Base-by-base conservation (phyloP, 2,329 filamentous ascomycete species). In the Xylaria sp. region DNA sequence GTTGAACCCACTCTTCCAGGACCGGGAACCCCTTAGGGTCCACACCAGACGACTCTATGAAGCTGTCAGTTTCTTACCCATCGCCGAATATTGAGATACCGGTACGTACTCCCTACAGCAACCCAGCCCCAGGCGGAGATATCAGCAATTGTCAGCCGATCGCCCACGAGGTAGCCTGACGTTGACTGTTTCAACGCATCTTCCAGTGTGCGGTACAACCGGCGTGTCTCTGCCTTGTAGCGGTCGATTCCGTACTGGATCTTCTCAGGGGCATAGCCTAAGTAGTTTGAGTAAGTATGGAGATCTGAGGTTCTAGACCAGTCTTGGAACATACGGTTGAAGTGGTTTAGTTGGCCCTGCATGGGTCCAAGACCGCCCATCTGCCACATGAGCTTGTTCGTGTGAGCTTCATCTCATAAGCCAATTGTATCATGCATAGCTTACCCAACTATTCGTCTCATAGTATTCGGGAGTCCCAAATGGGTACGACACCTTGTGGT, bases 341-440 rank as follows among this genome's bases (percentile, higher is more conserved):
- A 96, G 77, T 96, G 92, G 76, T 95, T 93, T 54, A 91, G 85
- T 75, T 96, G 91, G 62, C 85, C 89, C 72, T 94, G 91, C 90
- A 93, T 94, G 1, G 91, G 91, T 0, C 91, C 91, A 1, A 93
- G 80, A 2, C 91, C 91, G 2, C 88, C 89, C 77, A 93, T 94
- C 77, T 93, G 87, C 83, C 88, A 92, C 76, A 87, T 87, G 61
- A 87, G 78, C 82, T 84, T 55, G n/a, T 3, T 3, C 29, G 19
- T n/a, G 31, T 72, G 2, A 71, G 70, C 55, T 49, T 59, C 17
- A 27, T 47, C 13, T 13, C 15, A 21, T 38, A 11, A 15, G 15
- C 6, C 2, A 10, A 9, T 19, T 8, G 9, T 9, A 8, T 6
- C n/a, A 11, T 13, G 25, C 1, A 10, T 9, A 27, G 11, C 77